These are phyloP conservation scores for Toxoplasma gondii DNA, from an alignment of 169 alveolate species.

Conservation along the genomic window DNA sequence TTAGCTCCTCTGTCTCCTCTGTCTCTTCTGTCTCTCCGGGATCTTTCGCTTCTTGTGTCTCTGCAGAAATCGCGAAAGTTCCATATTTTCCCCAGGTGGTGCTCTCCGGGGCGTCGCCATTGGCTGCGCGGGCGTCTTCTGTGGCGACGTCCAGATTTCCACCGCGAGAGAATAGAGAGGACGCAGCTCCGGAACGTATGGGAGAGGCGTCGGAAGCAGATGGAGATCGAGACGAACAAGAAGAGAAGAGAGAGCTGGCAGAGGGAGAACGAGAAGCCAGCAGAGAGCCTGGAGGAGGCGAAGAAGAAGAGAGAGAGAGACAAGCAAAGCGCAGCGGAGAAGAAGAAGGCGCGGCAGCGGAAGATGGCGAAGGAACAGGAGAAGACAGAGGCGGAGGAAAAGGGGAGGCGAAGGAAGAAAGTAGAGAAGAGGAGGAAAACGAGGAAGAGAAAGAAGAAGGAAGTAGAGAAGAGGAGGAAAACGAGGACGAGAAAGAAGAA, in stretches of 20 bases:
- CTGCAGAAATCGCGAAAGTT: no score
- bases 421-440: background rate
- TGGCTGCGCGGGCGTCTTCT: no score
- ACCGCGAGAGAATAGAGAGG: no score
- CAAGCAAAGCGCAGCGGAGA: background rate
- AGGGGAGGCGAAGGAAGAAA: no score
- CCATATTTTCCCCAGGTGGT: no score
- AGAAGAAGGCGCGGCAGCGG: background rate
- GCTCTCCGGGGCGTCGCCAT: no score
- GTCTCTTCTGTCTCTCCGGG: no score
- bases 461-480: background rate
- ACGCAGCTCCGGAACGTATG: no score
- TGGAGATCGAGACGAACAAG: no score
- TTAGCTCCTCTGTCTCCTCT: background rate
- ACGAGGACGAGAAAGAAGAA: background rate
- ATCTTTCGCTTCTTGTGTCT: no score
- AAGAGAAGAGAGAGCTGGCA: background rate
- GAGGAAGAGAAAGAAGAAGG: background rate
- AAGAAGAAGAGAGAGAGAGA: background rate
- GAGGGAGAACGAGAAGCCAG: background rate
- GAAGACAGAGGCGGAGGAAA: background rate
- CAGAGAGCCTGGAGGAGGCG: background rate
- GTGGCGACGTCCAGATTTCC: no score
- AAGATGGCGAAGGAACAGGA: background rate
- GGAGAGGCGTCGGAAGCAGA: no score